Evolutionary conservation across 176 grass and related monocot species (phyloP).

Genomic region (Tillandsia fasciculata): DNA sequence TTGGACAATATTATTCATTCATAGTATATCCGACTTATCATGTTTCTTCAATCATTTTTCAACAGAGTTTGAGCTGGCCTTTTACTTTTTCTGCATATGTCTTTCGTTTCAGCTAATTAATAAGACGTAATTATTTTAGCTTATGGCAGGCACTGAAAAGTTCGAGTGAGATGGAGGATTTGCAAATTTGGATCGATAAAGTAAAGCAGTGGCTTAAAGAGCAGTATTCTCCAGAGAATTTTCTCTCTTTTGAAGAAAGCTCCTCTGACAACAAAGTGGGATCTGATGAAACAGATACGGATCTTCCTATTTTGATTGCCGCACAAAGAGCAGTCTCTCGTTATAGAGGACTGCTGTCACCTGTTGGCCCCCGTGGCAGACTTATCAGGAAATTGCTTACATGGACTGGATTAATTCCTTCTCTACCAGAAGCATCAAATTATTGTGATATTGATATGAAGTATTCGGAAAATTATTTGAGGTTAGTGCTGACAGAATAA

Average conservation of each 20-base stretch:
- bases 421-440: slow-evolving; percentile 50
- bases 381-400: slow-evolving; percentile 76
- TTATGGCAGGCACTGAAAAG: slow-evolving; percentile 57
- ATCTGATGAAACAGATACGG: slow-evolving; percentile 41
- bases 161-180: slow-evolving; percentile 53
- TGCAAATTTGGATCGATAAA: slow-evolving; percentile 77
- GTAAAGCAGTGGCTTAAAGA: slow-evolving; percentile 73
- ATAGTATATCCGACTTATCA: not conserved
- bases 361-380: slow-evolving; percentile 75
- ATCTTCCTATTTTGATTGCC: slow-evolving; percentile 89
- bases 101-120: slow-evolving; percentile 35
- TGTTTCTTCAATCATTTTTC: not conserved
- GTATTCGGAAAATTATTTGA: slow-evolving; percentile 46
- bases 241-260: slow-evolving; percentile 31
- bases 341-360: slow-evolving; percentile 82
- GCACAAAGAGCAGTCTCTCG: slow-evolving; percentile 69
- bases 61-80: not conserved
- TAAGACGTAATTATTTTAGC: slow-evolving; percentile 46
- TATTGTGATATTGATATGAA: slow-evolving; percentile 45
- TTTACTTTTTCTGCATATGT: not conserved
- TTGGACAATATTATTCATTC: not conserved
- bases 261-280: slow-evolving; percentile 24
- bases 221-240: slow-evolving; percentile 57
- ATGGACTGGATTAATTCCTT: slow-evolving; percentile 77
- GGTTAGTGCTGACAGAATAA: slow-evolving; percentile 25